phyloP scores from a whole-genome alignment of 441 rosid species.

The Syzygium syzygioides region DNA sequence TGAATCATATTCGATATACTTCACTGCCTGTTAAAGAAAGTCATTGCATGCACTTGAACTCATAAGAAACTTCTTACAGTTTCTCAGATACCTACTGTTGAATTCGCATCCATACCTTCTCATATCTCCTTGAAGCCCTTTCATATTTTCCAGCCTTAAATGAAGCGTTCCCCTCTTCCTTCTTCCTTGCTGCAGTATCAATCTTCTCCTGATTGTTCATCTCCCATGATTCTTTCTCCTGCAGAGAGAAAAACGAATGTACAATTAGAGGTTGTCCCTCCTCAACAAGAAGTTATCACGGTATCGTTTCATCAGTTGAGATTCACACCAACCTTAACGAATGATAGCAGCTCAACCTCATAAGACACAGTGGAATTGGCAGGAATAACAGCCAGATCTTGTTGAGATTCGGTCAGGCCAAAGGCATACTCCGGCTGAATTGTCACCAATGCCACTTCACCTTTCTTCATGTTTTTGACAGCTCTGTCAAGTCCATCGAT shows the following conservation, averaged over 20 bases:
- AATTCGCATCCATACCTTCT: conserved; percentile 41
- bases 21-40: conserved; percentile 44
- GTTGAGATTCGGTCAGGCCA: conserved; percentile 45
- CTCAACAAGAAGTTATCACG: not conserved
- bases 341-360: conserved; percentile 61
- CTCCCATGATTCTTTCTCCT: conserved; percentile 93
- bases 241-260: not conserved
- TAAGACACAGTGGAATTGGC: conserved; percentile 59
- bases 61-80: not conserved
- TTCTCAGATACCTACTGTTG: not conserved
- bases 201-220: conserved; percentile 77
- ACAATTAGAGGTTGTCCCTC: not conserved
- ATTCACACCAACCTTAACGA: conserved; percentile 44
- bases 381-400: conserved; percentile 68
- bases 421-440: conserved; percentile 76
- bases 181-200: conserved; percentile 74
- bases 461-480: conserved; percentile 76
- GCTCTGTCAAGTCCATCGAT: conserved; percentile 77
- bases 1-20: conserved; percentile 62
- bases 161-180: conserved; percentile 77
- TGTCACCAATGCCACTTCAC: conserved; percentile 60
- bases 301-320: not conserved
- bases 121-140: conserved; percentile 70
- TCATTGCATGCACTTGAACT: not conserved
- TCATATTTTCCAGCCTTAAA: conserved; percentile 73